Evolutionary conservation across 148 eudicot genomes (phyloP), one percentile per base, ranked within the genome.

Genomic region (Silene latifolia): DNA sequence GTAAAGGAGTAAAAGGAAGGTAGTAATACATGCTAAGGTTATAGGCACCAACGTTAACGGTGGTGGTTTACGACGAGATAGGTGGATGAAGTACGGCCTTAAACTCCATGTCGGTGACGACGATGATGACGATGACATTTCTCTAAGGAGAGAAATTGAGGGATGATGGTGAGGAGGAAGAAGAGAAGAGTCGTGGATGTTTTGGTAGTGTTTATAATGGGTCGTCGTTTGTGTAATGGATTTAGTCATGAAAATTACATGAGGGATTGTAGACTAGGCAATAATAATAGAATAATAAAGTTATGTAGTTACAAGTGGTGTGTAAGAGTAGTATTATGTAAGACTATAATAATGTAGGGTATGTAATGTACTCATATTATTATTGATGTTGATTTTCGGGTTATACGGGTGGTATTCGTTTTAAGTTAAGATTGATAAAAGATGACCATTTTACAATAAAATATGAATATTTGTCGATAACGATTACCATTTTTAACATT

Each of bases 1-100:
- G 75, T 77, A 71, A 8, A 77, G 7, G 13, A 77, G 80, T 18
- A 77, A 54, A 12, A 71, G 70, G 8, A 77, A 70, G 54, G 74
- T 48, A 0, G 80, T 70, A 0, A 77, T 17, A 63, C 14, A 77
- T 8, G 80, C 80, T 8, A 77, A 20, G 9, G 62, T 60, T 47
- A 77, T 32, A 0, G 80, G 80, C 3, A 77, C 39, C 29, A 71
- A 29, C 48, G 80, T 62, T 13, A 77, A 14, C 1, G 80, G 74
- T 4, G 70, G 70, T 21, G 75, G 70, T 51, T 77, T 77, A 0
- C 74, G 53, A 10, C 75, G 62, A 6, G 56, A 53, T 23, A 77
- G 63, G 53, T 71, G 67, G 74, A 13, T 48, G 67, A 46, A 76
- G 21, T 66, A 76, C 46, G 15, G 67, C 27, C 74, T 23, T 48